Percentiles rank a stretch among this genome's conserved stretches.
These are phyloP conservation scores for Salix dunnii DNA, from an alignment of 345 rosid genomes.

Conservation along the genomic window DNA sequence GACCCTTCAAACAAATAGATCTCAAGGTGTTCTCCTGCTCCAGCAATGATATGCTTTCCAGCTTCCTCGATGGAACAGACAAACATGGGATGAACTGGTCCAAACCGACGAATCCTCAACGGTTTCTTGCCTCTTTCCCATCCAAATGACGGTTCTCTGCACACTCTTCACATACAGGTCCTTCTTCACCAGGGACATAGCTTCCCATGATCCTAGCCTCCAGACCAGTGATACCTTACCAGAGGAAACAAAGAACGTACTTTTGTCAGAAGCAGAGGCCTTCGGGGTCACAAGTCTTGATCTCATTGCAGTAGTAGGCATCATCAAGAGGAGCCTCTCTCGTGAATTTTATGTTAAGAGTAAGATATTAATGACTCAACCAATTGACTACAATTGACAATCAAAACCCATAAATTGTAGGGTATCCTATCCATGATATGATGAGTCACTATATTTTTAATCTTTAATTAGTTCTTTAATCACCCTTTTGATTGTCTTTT, in stretches of 20 bases:
- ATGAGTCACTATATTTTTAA: no score
- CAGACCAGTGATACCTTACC: slow-evolving; percentile 66
- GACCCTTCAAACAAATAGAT: slow-evolving; percentile 64
- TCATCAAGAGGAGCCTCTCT: slow-evolving; percentile 71
- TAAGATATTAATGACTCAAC: no score
- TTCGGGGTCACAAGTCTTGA: slow-evolving; percentile 70
- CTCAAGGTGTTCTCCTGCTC: slow-evolving; percentile 84
- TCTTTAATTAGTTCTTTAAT: no score
- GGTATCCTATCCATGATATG: no score
- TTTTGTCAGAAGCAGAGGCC: slow-evolving; percentile 88
- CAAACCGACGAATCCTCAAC: slow-evolving; percentile 81
- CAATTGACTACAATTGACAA: no score
- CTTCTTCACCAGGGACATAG: slow-evolving; percentile 77
- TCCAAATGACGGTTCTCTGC: slow-evolving; percentile 86
- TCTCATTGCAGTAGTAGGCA: slow-evolving; percentile 62
- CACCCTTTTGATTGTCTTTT: neutral
- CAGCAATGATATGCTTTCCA: slow-evolving; percentile 79
- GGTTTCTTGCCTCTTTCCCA: slow-evolving; percentile 81
- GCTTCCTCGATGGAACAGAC: slow-evolving; percentile 72
- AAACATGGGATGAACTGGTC: slow-evolving; percentile 82
- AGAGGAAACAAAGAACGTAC: slow-evolving; percentile 71
- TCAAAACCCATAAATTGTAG: no score
- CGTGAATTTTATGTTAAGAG: no score
- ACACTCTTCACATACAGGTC: slow-evolving; percentile 59
- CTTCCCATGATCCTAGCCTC: slow-evolving; percentile 88